phyloP scores from a whole-genome alignment of 1,139 yeast genomes.

The Blastobotrys serpentis region DNA sequence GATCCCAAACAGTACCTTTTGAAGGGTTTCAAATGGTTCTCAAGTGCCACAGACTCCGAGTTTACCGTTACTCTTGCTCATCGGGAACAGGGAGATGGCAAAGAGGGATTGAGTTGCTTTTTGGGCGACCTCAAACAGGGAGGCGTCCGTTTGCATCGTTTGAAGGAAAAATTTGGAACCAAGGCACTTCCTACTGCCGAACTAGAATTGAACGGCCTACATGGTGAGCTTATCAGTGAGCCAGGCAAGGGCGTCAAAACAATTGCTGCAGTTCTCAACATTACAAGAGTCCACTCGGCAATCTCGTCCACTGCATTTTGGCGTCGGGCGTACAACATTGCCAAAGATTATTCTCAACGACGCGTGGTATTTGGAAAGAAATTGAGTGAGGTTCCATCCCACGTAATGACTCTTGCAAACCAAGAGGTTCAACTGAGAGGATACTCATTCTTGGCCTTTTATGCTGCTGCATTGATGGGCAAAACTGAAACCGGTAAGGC shows the following conservation, averaged over 20 bases:
- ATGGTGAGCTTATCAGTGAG: constrained; percentile 30
- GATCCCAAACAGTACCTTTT: constrained; percentile 23
- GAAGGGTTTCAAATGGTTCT: constrained; percentile 38
- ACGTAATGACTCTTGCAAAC: constrained; percentile 31
- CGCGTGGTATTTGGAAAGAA: constrained; percentile 32
- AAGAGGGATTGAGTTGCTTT: constrained; percentile 31
- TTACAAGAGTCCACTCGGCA: constrained; percentile 34
- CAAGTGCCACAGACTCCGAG: constrained; percentile 37
- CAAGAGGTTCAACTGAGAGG: constrained; percentile 31
- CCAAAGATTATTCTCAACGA: constrained; percentile 32
- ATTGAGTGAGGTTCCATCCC: constrained; percentile 29
- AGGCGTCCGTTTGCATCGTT: constrained; percentile 31
- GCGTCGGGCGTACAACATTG: constrained; percentile 35
- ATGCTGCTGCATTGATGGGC: constrained; percentile 34
- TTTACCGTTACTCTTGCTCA: constrained; percentile 34
- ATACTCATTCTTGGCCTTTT: constrained; percentile 27
- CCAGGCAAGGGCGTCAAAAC: constrained; percentile 35
- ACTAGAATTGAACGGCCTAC: constrained; percentile 30
- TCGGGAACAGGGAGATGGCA: constrained; percentile 18
- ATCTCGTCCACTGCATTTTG: constrained; percentile 30
- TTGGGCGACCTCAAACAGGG: constrained; percentile 28
- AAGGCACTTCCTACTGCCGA: constrained; percentile 38
- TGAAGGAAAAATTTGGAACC: constrained; percentile 37
- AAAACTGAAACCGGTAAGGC: constrained; percentile 26
- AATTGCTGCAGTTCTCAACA: constrained; percentile 34